Conservation (phyloP, 805 yeast species). For the Schwanniomyces polymorphus region DNA sequence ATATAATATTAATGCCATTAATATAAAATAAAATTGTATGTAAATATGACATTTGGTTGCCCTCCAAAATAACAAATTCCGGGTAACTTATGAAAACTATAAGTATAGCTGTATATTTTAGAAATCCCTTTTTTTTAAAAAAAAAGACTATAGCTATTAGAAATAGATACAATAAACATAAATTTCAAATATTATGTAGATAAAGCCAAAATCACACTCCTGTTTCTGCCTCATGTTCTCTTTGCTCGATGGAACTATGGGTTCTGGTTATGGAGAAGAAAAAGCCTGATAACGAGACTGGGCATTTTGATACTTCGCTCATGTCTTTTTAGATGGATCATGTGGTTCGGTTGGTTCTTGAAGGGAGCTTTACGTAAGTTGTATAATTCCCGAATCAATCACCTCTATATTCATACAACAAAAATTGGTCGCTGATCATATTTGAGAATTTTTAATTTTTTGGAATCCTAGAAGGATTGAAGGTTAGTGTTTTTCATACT, state of each 20-base stretch:
- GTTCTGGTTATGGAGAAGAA: constrained; percentile 65
- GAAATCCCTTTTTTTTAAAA: not conserved
- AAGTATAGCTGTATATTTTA: too few relatives aligned
- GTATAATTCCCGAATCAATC: constrained; percentile 9
- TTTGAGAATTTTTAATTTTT: too few relatives aligned
- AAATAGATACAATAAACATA: not conserved
- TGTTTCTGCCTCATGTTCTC: constrained; percentile 62
- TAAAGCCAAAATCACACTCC: constrained; percentile 38
- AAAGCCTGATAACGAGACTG: constrained; percentile 43
- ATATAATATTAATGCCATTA: too few relatives aligned
- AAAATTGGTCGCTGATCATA: not conserved
- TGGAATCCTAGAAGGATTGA: not conserved
- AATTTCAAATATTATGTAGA: not conserved
- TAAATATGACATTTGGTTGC: too few relatives aligned
- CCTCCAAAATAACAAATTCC: not conserved
- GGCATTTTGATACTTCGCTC: constrained; percentile 51
- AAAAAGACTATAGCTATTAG: not conserved
- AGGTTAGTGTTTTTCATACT: too few relatives aligned
- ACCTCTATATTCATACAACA: constrained; percentile 14
- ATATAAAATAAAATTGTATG: too few relatives aligned
- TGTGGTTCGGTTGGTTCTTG: constrained; percentile 28
- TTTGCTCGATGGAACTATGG: constrained; percentile 50
- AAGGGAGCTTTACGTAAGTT: not conserved
- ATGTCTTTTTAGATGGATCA: constrained; percentile 45
- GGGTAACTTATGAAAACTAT: not conserved